Percentiles rank a stretch among this genome's conserved stretches.
These are phyloP conservation scores for Alternaria sp. DNA, from an alignment of 2,329 filamentous ascomycete genomes.

Conservation along the genomic window DNA sequence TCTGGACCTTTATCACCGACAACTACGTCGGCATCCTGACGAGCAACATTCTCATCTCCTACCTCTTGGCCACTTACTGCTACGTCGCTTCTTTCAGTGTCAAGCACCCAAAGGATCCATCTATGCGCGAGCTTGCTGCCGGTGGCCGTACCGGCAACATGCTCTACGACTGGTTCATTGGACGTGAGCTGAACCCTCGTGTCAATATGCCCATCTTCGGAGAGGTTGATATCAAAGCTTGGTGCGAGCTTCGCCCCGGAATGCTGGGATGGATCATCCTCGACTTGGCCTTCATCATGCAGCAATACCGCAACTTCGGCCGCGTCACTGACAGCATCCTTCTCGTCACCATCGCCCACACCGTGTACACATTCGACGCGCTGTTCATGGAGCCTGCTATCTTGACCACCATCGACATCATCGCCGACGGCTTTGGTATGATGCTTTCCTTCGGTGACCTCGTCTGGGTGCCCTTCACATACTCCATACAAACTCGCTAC, in stretches of 20 bases:
- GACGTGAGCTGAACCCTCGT: conserved; percentile 91
- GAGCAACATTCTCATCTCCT: conserved; percentile 79
- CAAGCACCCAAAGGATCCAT: conserved; percentile 70
- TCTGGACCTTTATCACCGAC: conserved; percentile 93
- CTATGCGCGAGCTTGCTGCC: conserved; percentile 77
- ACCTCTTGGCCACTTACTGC: conserved; percentile 74
- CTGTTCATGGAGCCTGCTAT: conserved; percentile 88
- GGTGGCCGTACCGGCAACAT: conserved; percentile 84
- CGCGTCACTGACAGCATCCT: conserved; percentile 85
- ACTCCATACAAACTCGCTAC: conserved; percentile 84
- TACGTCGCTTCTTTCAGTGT: conserved; percentile 85
- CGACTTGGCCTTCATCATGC: conserved; percentile 82
- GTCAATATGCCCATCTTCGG: conserved; percentile 78
- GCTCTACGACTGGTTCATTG: conserved; percentile 96
- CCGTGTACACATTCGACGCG: conserved; percentile 82
- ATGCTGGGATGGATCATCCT: conserved; percentile 88
- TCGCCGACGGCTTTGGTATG: conserved; percentile 89
- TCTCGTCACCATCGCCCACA: conserved; percentile 77
- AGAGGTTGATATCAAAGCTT: conserved; percentile 88
- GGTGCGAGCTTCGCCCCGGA: conserved; percentile 88
- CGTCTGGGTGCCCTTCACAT: conserved; percentile 90
- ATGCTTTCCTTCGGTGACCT: conserved; percentile 95
- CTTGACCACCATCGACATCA: conserved; percentile 93
- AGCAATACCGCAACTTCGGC: conserved; percentile 86
- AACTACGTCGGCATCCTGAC: conserved; percentile 89